Percentiles rank a stretch among this genome's conserved stretches.
Evolutionary conservation across 2,329 filamentous ascomycete genomes (phyloP).

Genomic region (Venturia nashicola): DNA sequence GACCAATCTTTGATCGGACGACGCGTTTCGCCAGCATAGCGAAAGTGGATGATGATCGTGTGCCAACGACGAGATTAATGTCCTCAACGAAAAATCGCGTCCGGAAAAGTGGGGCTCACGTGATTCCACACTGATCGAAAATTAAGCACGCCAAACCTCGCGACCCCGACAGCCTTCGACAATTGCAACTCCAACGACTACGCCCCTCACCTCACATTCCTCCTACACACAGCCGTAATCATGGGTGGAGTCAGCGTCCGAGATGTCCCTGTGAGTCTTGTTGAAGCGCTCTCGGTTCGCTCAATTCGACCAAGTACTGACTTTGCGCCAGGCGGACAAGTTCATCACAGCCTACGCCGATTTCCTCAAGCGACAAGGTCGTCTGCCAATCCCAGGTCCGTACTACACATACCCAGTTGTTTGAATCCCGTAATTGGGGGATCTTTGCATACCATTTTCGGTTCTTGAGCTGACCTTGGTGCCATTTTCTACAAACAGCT

Average conservation of each 20-base stretch:
- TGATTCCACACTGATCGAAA: neutral
- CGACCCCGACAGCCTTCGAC: neutral
- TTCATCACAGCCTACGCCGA: constrained; percentile 78
- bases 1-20: neutral
- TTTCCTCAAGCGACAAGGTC: constrained; percentile 90
- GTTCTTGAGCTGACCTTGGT: constrained; percentile 10
- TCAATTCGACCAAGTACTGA: constrained; percentile 11
- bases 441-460: constrained; percentile 19
- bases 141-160: neutral
- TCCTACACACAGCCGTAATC: constrained; percentile 43
- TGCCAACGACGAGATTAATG: too few relatives aligned
- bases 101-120: neutral
- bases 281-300: neutral
- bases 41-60: neutral
- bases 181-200: neutral
- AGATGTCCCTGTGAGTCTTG: constrained; percentile 66
- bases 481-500: constrained; percentile 44
- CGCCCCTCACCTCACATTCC: neutral
- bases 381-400: constrained; percentile 80
- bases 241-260: constrained; percentile 76
- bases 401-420: constrained; percentile 24
- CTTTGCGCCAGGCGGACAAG: constrained; percentile 56
- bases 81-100: neutral
- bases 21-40: neutral
- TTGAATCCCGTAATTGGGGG: constrained; percentile 45